Conservation (phyloP, 2,329 filamentous ascomycete genomes). For the Ophiostoma fasciatum region DNA sequence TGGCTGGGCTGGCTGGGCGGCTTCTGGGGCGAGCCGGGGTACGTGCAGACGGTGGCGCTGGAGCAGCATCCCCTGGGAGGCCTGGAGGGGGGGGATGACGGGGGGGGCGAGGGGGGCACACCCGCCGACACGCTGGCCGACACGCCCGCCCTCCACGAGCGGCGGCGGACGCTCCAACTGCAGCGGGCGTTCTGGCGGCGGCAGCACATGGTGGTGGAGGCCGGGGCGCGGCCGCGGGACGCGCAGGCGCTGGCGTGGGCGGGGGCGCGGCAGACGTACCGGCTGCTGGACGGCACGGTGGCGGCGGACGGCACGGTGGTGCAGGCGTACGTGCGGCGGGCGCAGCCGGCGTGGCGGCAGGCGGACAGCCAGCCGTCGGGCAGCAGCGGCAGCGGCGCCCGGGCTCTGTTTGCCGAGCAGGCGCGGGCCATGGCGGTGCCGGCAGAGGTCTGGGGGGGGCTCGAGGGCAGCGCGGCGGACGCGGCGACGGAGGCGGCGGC, state of each 20-base stretch:
- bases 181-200: conserved; percentile 12
- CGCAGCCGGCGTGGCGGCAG: neutral
- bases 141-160: neutral
- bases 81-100: too few species aligned
- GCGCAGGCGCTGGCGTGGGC: conserved; percentile 15
- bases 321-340: conserved; percentile 30
- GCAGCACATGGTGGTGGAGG: conserved; percentile 20
- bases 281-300: conserved; percentile 23
- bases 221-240: conserved; percentile 14
- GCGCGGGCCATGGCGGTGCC: conserved; percentile 1
- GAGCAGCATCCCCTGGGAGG: too few species aligned
- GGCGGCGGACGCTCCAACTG: neutral
- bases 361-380: neutral
- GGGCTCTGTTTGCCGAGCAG: neutral
- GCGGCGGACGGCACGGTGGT: conserved; percentile 24
- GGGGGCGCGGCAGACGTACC: conserved; percentile 25
- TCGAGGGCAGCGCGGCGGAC: conserved; percentile 1
- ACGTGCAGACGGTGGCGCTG: too few species aligned
- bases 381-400: neutral
- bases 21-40: too few species aligned
- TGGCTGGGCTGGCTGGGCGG: too few species aligned
- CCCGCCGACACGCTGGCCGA: neutral
- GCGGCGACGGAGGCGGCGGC: neutral
- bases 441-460: neutral
- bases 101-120: too few species aligned